Conservation (phyloP, 306 rosid genomes). For the Sechiopsis laciniata region DNA sequence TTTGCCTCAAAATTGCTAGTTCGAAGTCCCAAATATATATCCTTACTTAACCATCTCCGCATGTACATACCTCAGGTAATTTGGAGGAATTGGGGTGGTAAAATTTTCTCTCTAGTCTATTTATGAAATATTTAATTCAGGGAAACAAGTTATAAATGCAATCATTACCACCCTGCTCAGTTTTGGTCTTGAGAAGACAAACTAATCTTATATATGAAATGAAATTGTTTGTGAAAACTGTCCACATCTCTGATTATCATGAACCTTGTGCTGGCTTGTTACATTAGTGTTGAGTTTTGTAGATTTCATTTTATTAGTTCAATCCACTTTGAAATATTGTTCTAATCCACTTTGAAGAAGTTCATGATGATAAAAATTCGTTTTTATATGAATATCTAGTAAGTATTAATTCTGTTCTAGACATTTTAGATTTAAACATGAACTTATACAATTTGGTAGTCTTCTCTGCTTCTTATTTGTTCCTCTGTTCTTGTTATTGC, state of each 20-base stretch:
- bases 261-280: not conserved
- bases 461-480: constrained; percentile 15
- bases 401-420: not conserved
- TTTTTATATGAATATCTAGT: not conserved
- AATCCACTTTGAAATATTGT: not conserved
- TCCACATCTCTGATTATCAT: not conserved
- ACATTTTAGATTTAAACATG: not conserved
- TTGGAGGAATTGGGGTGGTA: constrained; percentile 1
- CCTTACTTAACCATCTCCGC: constrained; percentile 91
- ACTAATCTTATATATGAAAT: not conserved
- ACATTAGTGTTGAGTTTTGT: not conserved
- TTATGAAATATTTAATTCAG: constrained; percentile 1
- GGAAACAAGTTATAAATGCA: not conserved
- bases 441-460: not conserved
- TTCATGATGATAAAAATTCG: not conserved
- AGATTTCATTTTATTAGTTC: not conserved
- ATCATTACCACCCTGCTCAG: not conserved
- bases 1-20: constrained; percentile 85
- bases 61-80: constrained; percentile 90
- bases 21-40: constrained; percentile 95
- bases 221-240: not conserved
- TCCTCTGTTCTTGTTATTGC: not conserved
- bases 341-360: not conserved
- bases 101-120: not conserved
- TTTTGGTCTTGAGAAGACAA: not conserved